Percentiles rank a stretch among this genome's conserved stretches.
phyloP scores from a whole-genome alignment of 192 early-diverging fungal genomes.

The Entomortierella parvispora region DNA sequence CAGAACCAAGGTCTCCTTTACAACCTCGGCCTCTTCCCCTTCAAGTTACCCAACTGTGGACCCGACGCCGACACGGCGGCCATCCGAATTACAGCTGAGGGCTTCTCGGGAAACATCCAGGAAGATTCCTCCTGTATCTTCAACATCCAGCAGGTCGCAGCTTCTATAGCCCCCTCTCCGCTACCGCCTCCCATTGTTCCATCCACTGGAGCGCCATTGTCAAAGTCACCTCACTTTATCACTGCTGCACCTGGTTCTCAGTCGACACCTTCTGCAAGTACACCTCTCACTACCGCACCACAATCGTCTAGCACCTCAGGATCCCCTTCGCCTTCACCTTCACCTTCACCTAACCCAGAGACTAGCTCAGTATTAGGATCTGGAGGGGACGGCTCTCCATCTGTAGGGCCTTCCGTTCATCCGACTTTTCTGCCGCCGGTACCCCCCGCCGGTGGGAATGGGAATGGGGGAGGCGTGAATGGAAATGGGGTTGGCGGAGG shows the following conservation, averaged over 20 bases:
- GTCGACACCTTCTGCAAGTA: not conserved
- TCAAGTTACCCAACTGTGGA: constrained; percentile 24
- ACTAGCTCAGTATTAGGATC: too few relatives aligned
- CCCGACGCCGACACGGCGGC: not conserved
- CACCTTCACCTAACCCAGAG: not conserved
- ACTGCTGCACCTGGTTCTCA: not conserved
- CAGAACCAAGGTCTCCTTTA: not conserved
- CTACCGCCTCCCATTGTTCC: not conserved
- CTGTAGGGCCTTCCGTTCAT: not conserved
- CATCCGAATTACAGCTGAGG: constrained; percentile 7
- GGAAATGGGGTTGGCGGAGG: not conserved
- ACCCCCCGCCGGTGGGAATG: not conserved
- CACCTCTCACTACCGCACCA: not conserved
- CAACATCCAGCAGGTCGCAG: not conserved
- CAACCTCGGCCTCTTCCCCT: not conserved
- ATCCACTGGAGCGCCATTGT: too few relatives aligned
- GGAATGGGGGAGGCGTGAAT: not conserved
- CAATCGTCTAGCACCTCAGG: not conserved
- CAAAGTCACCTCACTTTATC: not conserved
- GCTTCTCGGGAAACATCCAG: not conserved
- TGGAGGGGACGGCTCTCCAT: too few relatives aligned
- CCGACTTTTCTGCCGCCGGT: not conserved
- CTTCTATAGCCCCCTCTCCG: too few relatives aligned
- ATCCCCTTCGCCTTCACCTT: not conserved
- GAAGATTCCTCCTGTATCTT: constrained; percentile 12